Percentiles rank a stretch among this genome's conserved stretches.
phyloP scores from a whole-genome alignment of 805 yeast genomes.

The Saturnispora halmiae region DNA sequence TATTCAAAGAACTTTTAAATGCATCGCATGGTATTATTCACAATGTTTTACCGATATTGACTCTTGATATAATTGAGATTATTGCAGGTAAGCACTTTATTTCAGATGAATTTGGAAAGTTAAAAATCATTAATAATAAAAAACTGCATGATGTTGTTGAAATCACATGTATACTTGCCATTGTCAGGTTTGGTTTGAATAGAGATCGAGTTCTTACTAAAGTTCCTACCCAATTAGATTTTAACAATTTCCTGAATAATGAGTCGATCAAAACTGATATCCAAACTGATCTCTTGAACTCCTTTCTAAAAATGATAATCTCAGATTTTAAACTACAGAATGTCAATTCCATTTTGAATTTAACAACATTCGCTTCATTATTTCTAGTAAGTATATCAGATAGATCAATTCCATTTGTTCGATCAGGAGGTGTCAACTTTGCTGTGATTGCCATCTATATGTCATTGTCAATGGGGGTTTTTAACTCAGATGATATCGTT shows the following conservation, averaged over 20 bases:
- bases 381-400: constrained; percentile 17
- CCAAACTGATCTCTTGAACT: constrained; percentile 16
- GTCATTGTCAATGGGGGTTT: constrained; percentile 18
- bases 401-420: constrained; percentile 16
- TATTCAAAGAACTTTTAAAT: constrained; percentile 3
- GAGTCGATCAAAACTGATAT: constrained; percentile 13
- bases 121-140: constrained; percentile 13
- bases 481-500: not conserved
- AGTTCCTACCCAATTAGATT: constrained; percentile 7
- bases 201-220: constrained; percentile 4
- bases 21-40: constrained; percentile 6
- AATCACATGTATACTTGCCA: constrained; percentile 18
- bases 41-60: constrained; percentile 15
- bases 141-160: constrained; percentile 17
- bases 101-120: constrained; percentile 1
- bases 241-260: constrained; percentile 6
- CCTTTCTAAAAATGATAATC: constrained; percentile 16
- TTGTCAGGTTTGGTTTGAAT: constrained; percentile 14
- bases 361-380: constrained; percentile 16
- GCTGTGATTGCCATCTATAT: constrained; percentile 18
- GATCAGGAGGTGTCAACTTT: constrained; percentile 15
- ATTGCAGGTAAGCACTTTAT: constrained; percentile 13
- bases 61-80: constrained; percentile 11
- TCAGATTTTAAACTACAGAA: constrained; percentile 14
- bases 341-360: constrained; percentile 16